Evolutionary conservation across 495 filamentous ascomycete species (phyloP), one percentile per base, ranked within the genome.

Genomic region (Cenococcum geophilum): DNA sequence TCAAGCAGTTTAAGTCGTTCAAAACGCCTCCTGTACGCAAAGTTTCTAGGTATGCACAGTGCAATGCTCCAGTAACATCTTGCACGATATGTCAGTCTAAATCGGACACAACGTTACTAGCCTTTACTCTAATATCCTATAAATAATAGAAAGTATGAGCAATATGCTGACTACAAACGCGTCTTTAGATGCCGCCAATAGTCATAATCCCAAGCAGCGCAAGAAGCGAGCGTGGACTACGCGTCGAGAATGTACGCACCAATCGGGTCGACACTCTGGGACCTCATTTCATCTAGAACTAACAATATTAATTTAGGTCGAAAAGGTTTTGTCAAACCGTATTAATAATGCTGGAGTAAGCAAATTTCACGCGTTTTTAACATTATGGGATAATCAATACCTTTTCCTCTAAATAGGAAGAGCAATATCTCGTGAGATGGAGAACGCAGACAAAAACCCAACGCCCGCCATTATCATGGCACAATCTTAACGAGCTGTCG

Each of bases 361-460:
- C 54, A 48, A n/a, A 10, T 9, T 51, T 34, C 40, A 49, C 18
- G 14, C 25, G 22, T 37, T 23, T 32, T 23, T 50, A 8, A 18
- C 14, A 8, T 25, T 53, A 4, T 23, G 8, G 49, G 27, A 25
- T n/a, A 16, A 10, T 12, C n/a, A 57, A 1, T 37, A 50, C 18
- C 2, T 25, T 48, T 22, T 59, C 2, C 58, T 61, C 48, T 1
- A 5, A 59, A 27, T 65, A 75, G 71, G 55, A 58, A 4, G 73
- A 75, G 47, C 60, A 76, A 43, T 75, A 69, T 43, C 65, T 76
- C 14, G 64, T 76, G 0, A 43, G 58, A 50, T 76, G 74, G 74
- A 57, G 59, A 12, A 60, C 69, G 27, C 27, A 32, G 27, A 32
- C 5, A 21, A 52, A 9, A 25, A n/a, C 3, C 16, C 36, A 20